Evolutionary conservation across 352 stramenopile genomes (phyloP).

Genomic region (Phytophthora niederhauseri): DNA sequence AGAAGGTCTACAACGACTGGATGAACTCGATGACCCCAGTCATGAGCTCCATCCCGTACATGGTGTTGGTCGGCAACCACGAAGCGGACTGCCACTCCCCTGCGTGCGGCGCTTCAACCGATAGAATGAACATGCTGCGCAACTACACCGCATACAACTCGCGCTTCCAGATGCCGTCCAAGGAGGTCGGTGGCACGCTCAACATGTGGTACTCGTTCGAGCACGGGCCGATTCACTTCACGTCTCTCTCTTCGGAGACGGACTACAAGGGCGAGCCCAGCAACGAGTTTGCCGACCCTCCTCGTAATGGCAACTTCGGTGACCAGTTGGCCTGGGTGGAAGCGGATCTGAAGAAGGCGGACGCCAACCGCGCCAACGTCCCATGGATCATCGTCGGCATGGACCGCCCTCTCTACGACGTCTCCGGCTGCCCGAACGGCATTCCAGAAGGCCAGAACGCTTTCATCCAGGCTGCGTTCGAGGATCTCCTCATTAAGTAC

Average conservation of each 20-base stretch:
- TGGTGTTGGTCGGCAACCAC: slow-evolving; percentile 84
- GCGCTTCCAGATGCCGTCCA: slow-evolving; percentile 85
- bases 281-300: slow-evolving; percentile 44
- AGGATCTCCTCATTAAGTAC: slow-evolving; percentile 56
- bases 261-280: slow-evolving; percentile 48
- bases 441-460: slow-evolving; percentile 40
- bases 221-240: slow-evolving; percentile 81
- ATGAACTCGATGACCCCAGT: slow-evolving; percentile 63
- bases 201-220: slow-evolving; percentile 93
- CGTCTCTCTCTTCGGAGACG: slow-evolving; percentile 80
- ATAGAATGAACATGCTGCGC: slow-evolving; percentile 53
- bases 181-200: slow-evolving; percentile 50
- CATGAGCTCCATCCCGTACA: slow-evolving; percentile 70
- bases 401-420: slow-evolving; percentile 52
- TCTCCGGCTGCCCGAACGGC: slow-evolving; percentile 18
- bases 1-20: slow-evolving; percentile 83
- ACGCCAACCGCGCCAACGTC: slow-evolving; percentile 45
- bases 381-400: slow-evolving; percentile 64
- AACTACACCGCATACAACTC: slow-evolving; percentile 87
- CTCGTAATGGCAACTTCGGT: slow-evolving; percentile 52
- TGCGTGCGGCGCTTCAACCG: slow-evolving; percentile 44
- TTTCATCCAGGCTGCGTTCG: slow-evolving; percentile 49
- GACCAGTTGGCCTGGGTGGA: slow-evolving; percentile 63
- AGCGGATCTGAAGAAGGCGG: slow-evolving; percentile 49
- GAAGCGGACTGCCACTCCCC: slow-evolving; percentile 85